phyloP scores from a whole-genome alignment of 176 grass and related monocot genomes.

The Echinochloa phyllopogon region DNA sequence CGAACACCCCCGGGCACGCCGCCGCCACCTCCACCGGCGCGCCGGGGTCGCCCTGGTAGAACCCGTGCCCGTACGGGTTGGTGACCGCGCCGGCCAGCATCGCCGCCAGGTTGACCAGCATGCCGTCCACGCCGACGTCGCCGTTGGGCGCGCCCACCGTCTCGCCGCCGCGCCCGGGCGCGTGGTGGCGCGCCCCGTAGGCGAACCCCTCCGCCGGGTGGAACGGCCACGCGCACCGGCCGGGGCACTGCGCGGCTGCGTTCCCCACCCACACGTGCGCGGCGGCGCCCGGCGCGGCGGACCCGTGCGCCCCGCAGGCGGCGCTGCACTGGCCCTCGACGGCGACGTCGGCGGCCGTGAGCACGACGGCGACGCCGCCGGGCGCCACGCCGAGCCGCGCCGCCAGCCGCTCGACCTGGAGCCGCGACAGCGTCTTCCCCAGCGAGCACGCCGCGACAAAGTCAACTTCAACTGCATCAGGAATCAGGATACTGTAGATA shows the following conservation, averaged over 20 bases:
- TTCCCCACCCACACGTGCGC: constrained; percentile 83
- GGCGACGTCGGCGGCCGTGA: constrained; percentile 77
- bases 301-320: constrained; percentile 67
- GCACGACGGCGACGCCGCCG: constrained; percentile 66
- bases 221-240: constrained; percentile 83
- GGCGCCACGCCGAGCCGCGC: constrained; percentile 66
- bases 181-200: neutral
- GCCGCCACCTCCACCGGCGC: constrained; percentile 69
- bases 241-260: constrained; percentile 69
- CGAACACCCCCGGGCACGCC: constrained; percentile 59
- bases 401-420: constrained; percentile 60
- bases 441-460: constrained; percentile 55
- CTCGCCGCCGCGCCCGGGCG: constrained; percentile 30
- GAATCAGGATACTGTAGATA: constrained; percentile 1
- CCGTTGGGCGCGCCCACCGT: constrained; percentile 65
- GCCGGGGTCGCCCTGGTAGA: constrained; percentile 68
- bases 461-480: constrained; percentile 33
- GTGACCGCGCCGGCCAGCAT: constrained; percentile 77
- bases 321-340: constrained; percentile 68
- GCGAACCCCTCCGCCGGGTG: constrained; percentile 52
- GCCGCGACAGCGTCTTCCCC: constrained; percentile 52
- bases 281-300: neutral
- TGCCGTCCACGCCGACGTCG: constrained; percentile 67
- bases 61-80: constrained; percentile 77
- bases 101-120: constrained; percentile 85